Conservation (phyloP, 1,284 basidiomycete species). For the Marasmius tenuissimus region DNA sequence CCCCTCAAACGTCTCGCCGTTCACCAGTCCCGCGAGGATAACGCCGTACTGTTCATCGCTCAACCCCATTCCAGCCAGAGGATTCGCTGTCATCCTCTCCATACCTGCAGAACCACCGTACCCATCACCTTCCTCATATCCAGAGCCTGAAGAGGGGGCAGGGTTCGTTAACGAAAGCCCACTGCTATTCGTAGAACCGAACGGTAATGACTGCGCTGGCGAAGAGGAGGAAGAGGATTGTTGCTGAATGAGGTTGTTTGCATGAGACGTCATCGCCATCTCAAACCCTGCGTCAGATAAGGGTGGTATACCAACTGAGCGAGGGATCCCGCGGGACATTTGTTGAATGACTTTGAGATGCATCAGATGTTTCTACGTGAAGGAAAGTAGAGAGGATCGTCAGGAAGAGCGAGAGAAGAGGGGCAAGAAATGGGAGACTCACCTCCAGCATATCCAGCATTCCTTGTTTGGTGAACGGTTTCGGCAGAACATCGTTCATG, state of each 20-base stretch:
- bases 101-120: slow-evolving; percentile 54
- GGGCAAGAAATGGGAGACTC: slow-evolving; percentile 15
- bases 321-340: slow-evolving; percentile 65
- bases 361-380: slow-evolving; percentile 82
- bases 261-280: slow-evolving; percentile 44
- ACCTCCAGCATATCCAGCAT: slow-evolving; percentile 91
- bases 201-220: background rate
- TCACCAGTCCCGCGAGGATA: slow-evolving; percentile 66
- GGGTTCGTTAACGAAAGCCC: too few species aligned
- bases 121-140: slow-evolving; percentile 13
- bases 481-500: slow-evolving; percentile 98
- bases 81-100: slow-evolving; percentile 37
- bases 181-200: too few species aligned
- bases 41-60: slow-evolving; percentile 74
- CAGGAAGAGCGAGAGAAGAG: background rate
- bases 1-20: slow-evolving; percentile 48
- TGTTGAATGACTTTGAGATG: slow-evolving; percentile 91
- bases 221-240: slow-evolving; percentile 15
- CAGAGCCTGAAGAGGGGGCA: background rate
- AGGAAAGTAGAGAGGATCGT: slow-evolving; percentile 3
- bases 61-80: slow-evolving; percentile 72
- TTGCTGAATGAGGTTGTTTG: slow-evolving; percentile 16
- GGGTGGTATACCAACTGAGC: slow-evolving; percentile 72
- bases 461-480: slow-evolving; percentile 94
- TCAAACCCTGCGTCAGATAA: slow-evolving; percentile 64